Conservation (phyloP, 192 early-diverging fungal species). For the Backusella luteola region DNA sequence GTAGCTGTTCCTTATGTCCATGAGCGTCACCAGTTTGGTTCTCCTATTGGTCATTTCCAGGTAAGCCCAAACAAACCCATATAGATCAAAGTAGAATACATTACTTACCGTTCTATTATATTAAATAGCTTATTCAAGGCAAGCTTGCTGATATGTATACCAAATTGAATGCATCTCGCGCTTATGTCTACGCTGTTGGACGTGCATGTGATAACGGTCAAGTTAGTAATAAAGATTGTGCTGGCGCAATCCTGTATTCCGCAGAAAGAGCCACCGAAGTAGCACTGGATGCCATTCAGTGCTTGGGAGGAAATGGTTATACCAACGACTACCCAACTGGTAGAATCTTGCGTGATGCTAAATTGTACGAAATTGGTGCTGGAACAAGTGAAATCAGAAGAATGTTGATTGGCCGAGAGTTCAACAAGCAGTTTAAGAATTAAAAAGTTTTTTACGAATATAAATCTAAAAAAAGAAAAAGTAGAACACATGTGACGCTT, state of each 20-base stretch:
- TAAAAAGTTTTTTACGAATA: constrained; percentile 9
- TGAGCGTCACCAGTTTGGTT: constrained; percentile 83
- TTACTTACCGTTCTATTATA: not conserved
- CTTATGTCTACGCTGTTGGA: constrained; percentile 89
- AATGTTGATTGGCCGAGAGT: constrained; percentile 85
- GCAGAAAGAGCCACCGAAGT: constrained; percentile 93
- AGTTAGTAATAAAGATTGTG: constrained; percentile 87
- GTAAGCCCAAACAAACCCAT: constrained; percentile 15
- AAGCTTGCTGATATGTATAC: constrained; percentile 98
- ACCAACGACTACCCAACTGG: constrained; percentile 91
- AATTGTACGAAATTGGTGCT: constrained; percentile 96
- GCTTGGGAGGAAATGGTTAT: constrained; percentile 93
- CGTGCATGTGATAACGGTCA: constrained; percentile 81
- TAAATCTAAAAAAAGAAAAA: not conserved
- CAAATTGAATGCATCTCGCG: constrained; percentile 86
- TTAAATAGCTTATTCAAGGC: constrained; percentile 73
- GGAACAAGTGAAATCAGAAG: constrained; percentile 94
- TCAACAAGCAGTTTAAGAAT: constrained; percentile 65
- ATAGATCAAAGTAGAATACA: not conserved
- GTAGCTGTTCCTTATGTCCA: constrained; percentile 83
- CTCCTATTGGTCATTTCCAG: constrained; percentile 85
- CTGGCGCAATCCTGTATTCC: constrained; percentile 90
- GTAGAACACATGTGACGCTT: constrained; percentile 7
- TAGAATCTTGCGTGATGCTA: constrained; percentile 88
- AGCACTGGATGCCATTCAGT: constrained; percentile 92